phyloP scores from a whole-genome alignment of 192 early-diverging fungal genomes.

The Coemansia sp. region DNA sequence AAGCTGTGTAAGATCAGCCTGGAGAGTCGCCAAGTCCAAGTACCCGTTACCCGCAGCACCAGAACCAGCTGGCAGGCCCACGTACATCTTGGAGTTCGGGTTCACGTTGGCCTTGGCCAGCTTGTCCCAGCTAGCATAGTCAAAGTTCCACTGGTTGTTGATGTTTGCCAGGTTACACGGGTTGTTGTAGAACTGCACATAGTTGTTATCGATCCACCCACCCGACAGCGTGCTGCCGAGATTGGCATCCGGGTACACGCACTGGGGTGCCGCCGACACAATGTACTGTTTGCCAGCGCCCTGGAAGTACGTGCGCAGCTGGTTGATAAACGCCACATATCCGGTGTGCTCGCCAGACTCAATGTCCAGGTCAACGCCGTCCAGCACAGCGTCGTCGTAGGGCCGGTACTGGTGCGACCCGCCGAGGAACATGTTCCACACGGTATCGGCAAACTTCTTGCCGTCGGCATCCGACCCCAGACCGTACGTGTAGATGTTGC shows the following conservation, averaged over 20 bases:
- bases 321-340: conserved; percentile 57
- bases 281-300: conserved; percentile 52
- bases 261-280: conserved; percentile 70
- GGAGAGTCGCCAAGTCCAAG: conserved; percentile 41
- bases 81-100: conserved; percentile 56
- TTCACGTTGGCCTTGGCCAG: conserved; percentile 57
- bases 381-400: conserved; percentile 65
- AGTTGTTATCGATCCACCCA: conserved; percentile 63
- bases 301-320: conserved; percentile 53
- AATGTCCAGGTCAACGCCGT: conserved; percentile 72
- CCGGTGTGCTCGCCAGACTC: conserved; percentile 60
- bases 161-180: conserved; percentile 58
- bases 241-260: conserved; percentile 66
- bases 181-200: conserved; percentile 82
- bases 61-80: conserved; percentile 60
- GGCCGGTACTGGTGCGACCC: conserved; percentile 60
- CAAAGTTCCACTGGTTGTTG: conserved; percentile 65
- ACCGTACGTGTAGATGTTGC: conserved; percentile 60
- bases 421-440: no score
- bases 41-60: conserved; percentile 61
- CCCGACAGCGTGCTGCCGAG: conserved; percentile 53
- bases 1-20: conserved; percentile 40
- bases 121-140: conserved; percentile 59
- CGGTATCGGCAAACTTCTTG: conserved; percentile 58
- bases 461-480: conserved; percentile 55